phyloP scores from a whole-genome alignment of 2,329 filamentous ascomycete species.

The Botrytis galanthina region DNA sequence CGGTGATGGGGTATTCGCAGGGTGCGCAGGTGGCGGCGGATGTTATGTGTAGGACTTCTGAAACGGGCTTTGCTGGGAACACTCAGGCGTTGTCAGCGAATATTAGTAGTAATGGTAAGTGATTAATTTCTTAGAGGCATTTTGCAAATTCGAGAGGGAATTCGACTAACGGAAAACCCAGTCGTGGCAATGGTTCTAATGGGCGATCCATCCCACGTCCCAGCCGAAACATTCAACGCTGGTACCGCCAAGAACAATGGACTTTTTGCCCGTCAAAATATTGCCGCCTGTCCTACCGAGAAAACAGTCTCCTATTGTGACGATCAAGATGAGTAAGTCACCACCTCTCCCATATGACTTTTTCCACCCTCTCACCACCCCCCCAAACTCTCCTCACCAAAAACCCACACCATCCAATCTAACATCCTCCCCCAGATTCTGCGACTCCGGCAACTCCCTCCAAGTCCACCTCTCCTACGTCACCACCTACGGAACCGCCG shows the following conservation, averaged over 20 bases:
- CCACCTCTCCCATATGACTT: too few species aligned
- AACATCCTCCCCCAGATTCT: neutral
- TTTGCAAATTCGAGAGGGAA: too few species aligned
- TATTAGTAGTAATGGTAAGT: constrained; percentile 9
- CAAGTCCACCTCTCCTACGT: constrained; percentile 11
- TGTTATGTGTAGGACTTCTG: constrained; percentile 34
- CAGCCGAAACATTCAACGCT: constrained; percentile 34
- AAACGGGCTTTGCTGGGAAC: neutral
- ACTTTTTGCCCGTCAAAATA: constrained; percentile 28
- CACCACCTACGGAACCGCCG: constrained; percentile 3
- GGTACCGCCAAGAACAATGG: constrained; percentile 37
- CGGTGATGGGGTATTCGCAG: constrained; percentile 28
- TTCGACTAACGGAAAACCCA: constrained; percentile 25
- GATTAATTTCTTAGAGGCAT: neutral
- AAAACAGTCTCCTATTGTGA: constrained; percentile 10
- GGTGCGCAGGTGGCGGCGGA: constrained; percentile 36
- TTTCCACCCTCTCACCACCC: neutral
- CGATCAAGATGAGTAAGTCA: neutral
- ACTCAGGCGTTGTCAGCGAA: constrained; percentile 22
- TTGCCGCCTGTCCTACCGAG: constrained; percentile 4
- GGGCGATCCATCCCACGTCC: constrained; percentile 40
- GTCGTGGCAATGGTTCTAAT: constrained; percentile 40
- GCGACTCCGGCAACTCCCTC: constrained; percentile 2
- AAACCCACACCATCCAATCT: neutral
- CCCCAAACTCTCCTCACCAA: neutral